A percentile compares a stretch with the other conserved stretches of the same genome.
These are phyloP conservation scores for Backusella macrospora DNA, from an alignment of 192 early-diverging fungal species.

Conservation along the genomic window DNA sequence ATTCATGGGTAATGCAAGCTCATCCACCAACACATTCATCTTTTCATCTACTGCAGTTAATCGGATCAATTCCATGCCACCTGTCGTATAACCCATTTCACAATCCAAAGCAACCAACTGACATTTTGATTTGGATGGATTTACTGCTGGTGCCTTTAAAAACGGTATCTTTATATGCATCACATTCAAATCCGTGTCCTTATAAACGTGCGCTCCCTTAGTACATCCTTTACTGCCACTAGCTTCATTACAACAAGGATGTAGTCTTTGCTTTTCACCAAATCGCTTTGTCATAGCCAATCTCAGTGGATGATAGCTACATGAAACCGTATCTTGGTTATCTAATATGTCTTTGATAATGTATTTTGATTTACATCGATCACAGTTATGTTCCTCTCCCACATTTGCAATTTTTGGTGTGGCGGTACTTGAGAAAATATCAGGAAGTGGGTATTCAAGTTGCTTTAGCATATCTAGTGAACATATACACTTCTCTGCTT, in stretches of 20 bases:
- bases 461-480: slow-evolving; percentile 32
- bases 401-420: not conserved
- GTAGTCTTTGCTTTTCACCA: slow-evolving; percentile 42
- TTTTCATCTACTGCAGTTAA: slow-evolving; percentile 56
- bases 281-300: slow-evolving; percentile 20
- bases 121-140: slow-evolving; percentile 1
- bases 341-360: slow-evolving; percentile 44
- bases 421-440: not conserved
- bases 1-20: slow-evolving; percentile 55
- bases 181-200: slow-evolving; percentile 47
- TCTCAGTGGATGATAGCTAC: slow-evolving; percentile 51
- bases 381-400: slow-evolving; percentile 39
- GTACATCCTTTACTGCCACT: slow-evolving; percentile 52
- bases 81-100: slow-evolving; percentile 76
- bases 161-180: slow-evolving; percentile 51
- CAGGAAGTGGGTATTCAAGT: slow-evolving; percentile 48
- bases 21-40: slow-evolving; percentile 58
- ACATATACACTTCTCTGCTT: slow-evolving; percentile 31
- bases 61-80: slow-evolving; percentile 68
- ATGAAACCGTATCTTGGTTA: slow-evolving; percentile 40
- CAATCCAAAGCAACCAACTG: slow-evolving; percentile 66
- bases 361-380: slow-evolving; percentile 53
- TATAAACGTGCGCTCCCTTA: slow-evolving; percentile 69
- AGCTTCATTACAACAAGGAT: slow-evolving; percentile 51
- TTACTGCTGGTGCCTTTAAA: slow-evolving; percentile 40